Conservation (phyloP, 2,329 filamentous ascomycete genomes). For the Cryphonectria parasitica region DNA sequence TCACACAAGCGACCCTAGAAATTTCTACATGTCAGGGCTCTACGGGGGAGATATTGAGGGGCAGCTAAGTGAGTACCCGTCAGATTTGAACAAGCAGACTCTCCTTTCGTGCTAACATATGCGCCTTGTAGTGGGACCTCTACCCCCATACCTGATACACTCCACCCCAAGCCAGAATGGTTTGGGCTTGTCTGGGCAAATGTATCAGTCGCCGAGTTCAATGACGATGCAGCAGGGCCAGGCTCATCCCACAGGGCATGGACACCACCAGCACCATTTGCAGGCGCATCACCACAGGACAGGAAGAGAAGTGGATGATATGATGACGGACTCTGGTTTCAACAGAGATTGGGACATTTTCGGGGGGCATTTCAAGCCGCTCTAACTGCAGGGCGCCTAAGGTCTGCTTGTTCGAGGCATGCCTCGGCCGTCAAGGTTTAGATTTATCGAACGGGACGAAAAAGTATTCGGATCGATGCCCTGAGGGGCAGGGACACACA, state of each 20-base stretch:
- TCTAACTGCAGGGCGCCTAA: slow-evolving; percentile 14
- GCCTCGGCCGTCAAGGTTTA: background rate
- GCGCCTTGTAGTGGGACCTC: slow-evolving; percentile 53
- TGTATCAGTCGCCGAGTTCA: slow-evolving; percentile 50
- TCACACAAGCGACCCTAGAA: slow-evolving; percentile 42
- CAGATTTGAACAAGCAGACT: too few relatives aligned
- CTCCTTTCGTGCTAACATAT: slow-evolving; percentile 2
- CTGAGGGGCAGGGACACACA: background rate
- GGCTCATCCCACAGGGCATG: slow-evolving; percentile 33
- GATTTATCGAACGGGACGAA: background rate
- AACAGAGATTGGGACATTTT: slow-evolving; percentile 53
- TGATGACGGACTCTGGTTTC: slow-evolving; percentile 53
- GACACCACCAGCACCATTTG: slow-evolving; percentile 38
- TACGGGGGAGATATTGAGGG: slow-evolving; percentile 70
- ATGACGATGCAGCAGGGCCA: slow-evolving; percentile 45
- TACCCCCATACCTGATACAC: slow-evolving; percentile 73
- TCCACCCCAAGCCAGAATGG: slow-evolving; percentile 44
- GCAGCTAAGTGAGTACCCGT: slow-evolving; percentile 54
- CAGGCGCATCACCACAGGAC: slow-evolving; percentile 43
- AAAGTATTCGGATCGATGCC: background rate
- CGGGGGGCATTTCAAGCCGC: slow-evolving; percentile 35
- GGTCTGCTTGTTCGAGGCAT: too few relatives aligned
- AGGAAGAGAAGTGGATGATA: slow-evolving; percentile 51
- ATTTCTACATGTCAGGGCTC: slow-evolving; percentile 56
- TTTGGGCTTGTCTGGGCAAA: slow-evolving; percentile 47